Base-by-base conservation (phyloP, 1,284 basidiomycete genomes). In the Sanghuangporus baumii region DNA sequence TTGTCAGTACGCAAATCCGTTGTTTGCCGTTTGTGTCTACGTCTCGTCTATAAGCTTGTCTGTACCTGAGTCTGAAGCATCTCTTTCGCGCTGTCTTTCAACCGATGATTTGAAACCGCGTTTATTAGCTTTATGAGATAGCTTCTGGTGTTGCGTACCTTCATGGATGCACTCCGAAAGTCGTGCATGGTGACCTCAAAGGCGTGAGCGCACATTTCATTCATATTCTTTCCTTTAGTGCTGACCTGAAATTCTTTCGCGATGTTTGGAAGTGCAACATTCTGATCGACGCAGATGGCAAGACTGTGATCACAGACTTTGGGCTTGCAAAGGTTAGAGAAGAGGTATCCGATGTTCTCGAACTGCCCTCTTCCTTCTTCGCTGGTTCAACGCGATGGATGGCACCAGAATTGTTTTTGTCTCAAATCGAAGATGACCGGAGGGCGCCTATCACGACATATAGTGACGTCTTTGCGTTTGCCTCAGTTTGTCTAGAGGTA, bases 171-270 rank as follows among this genome's bases (percentile, higher is more conserved):
- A 75, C 76, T 37, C 81, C 82, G 4, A 73, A 77, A 5, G 78
- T 85, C 18, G 73, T 85, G 3, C 84, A 85, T 65, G 83, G 83
- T 2, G 83, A 85, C 66, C 71, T 85, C 61, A 85, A 84, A 72
- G 80, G 82, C 62, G 82, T 83, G 65, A 56, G 76, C 50, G 11
- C 26, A 31, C 5, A 14, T 9, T 14, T 16, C 2, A n/a, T 8
- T 37, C 16, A 51, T 12, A 20, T 40, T 51, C 36, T 34, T 4
- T 47, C 18, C 12, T 46, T 36, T 26, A 5, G 2, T 50, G 14
- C 31, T 52, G 7, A 52, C 40, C 12, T 14, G 2, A 47, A 16
- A 20, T 31, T 20, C 23, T 31, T 5, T 23, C 3, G 26, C 5
- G 26, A 4, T 31, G 5, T 31, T 3, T 31, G 26, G 26, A 31